These are phyloP conservation scores for Exophiala bonariae DNA, from an alignment of 2,329 filamentous ascomycete genomes.

Conservation along the genomic window DNA sequence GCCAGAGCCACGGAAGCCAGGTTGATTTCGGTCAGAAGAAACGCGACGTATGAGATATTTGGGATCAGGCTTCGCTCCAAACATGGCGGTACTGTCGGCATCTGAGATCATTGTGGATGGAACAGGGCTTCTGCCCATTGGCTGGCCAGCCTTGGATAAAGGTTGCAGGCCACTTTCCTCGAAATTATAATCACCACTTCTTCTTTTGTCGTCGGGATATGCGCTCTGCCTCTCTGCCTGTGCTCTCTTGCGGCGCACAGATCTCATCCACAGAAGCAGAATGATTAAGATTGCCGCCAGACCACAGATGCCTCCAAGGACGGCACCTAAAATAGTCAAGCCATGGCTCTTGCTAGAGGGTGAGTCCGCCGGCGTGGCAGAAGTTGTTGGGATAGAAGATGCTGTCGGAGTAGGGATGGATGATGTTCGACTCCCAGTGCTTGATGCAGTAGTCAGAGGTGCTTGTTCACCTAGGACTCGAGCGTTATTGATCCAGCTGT, in stretches of 20 bases:
- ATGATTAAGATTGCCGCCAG: conserved; percentile 69
- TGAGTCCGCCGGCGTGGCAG: conserved; percentile 36
- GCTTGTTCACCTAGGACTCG: conserved; percentile 57
- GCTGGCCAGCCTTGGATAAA: conserved; percentile 41
- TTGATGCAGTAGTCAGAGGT: conserved; percentile 29
- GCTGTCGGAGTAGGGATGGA: conserved; percentile 30
- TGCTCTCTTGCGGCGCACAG: conserved; percentile 53
- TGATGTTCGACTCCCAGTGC: conserved; percentile 29
- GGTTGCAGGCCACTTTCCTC: conserved; percentile 47
- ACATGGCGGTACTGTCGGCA: conserved; percentile 34
- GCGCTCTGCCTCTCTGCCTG: conserved; percentile 50
- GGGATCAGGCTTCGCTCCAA: conserved; percentile 36
- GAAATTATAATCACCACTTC: conserved; percentile 36
- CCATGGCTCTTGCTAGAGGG: conserved; percentile 34
- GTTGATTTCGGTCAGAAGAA: conserved; percentile 18
- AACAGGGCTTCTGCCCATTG: conserved; percentile 45
- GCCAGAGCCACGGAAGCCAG: conserved; percentile 18
- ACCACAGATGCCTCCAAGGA: conserved; percentile 77
- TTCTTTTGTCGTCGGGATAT: conserved; percentile 59
- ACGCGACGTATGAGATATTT: conserved; percentile 32
- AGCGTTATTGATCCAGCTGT: conserved; percentile 75
- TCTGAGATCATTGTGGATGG: conserved; percentile 35
- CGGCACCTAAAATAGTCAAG: conserved; percentile 73
- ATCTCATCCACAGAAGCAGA: conserved; percentile 68
- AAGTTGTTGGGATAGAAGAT: conserved; percentile 29